Base-by-base conservation (phyloP, 1,284 basidiomycete genomes). In the Gymnopus androsaceus region DNA sequence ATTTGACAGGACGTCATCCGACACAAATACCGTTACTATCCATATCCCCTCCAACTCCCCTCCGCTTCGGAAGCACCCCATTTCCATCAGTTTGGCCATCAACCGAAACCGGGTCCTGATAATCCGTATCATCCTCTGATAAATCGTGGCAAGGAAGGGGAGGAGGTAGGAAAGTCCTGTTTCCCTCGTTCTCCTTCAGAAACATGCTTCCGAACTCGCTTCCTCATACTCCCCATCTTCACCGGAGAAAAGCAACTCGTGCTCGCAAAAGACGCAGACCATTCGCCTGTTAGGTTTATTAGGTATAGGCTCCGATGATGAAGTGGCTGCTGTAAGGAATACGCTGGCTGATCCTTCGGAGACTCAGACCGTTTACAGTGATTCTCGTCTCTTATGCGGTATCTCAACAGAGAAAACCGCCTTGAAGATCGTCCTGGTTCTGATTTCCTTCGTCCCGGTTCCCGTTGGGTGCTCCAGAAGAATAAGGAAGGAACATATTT, bases 251-350 rank as follows among this genome's bases (percentile, higher is more conserved):
- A 93, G 94, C 56, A 95, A 69, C 61, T 84, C 79, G 68, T 92
- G 92, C 72, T 95, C 92, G 75, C 93, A 95, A 65, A 89, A 88
- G 61, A 87, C 82, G 67, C 93, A 95, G 60, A 95, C 87, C 91
- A 95, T 68, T 95, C 93, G 31, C 92, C 91, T 51, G 76, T 79
- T 85, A 66, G 83, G 77, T 55, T 78, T 79, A 55, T 86, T 69
- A 19, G 21, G 25, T 25, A 42, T 15, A 8, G 41, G 28, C 14
- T 11, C 28, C 41, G 41, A 27, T 27, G 15, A 4, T 4, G n/a
- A 21, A 11, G n/a, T 21, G n/a, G 38, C 4, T 40, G 38, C n/a
- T 40, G 38, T 38, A n/a, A n/a, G n/a, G n/a, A n/a, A n/a, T 38
- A 14, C 19, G 19, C 19, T 23, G 19, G 38, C 15, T 41, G 38